These are phyloP conservation scores for Marchantia polymorpha DNA, from an alignment of 225 moss, liverwort and hornwort species.

Conservation along the genomic window DNA sequence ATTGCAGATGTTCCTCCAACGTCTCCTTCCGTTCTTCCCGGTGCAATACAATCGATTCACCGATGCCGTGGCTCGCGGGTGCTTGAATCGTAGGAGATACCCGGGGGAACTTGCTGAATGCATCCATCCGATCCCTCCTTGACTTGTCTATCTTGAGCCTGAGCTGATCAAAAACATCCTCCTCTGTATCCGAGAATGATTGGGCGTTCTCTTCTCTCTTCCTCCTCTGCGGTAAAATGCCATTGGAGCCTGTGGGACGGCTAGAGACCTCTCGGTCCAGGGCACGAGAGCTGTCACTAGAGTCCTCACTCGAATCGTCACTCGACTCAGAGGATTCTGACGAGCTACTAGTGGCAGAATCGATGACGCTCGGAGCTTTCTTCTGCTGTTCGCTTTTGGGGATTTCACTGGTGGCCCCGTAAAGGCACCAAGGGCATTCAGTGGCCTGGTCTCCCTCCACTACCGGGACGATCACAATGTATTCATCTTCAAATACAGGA, in stretches of 20 bases:
- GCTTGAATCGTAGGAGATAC: neutral
- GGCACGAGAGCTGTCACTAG: neutral
- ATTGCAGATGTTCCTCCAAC: neutral
- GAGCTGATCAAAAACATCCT: slow-evolving; percentile 8
- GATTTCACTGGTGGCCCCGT: slow-evolving; percentile 23
- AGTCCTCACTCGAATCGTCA: slow-evolving; percentile 5
- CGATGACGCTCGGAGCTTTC: neutral
- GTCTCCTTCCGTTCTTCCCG: neutral
- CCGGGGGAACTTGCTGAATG: neutral
- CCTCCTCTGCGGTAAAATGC: neutral
- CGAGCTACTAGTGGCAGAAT: slow-evolving; percentile 14
- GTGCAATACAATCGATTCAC: neutral
- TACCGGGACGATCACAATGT: slow-evolving; percentile 50
- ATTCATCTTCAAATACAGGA: slow-evolving; percentile 61
- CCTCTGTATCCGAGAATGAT: neutral
- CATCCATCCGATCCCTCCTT: neutral
- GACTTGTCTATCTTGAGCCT: slow-evolving; percentile 8
- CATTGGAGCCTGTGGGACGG: neutral
- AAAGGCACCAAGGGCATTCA: slow-evolving; percentile 55
- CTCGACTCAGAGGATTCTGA: slow-evolving; percentile 20
- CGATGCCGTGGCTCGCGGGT: neutral
- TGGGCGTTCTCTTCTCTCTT: slow-evolving; percentile 17
- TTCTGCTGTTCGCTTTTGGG: neutral
- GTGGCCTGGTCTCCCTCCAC: slow-evolving; percentile 39
- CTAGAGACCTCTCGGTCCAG: neutral